Conservation (phyloP, 140 eudicot species). For the Bidens hawaiensis region DNA sequence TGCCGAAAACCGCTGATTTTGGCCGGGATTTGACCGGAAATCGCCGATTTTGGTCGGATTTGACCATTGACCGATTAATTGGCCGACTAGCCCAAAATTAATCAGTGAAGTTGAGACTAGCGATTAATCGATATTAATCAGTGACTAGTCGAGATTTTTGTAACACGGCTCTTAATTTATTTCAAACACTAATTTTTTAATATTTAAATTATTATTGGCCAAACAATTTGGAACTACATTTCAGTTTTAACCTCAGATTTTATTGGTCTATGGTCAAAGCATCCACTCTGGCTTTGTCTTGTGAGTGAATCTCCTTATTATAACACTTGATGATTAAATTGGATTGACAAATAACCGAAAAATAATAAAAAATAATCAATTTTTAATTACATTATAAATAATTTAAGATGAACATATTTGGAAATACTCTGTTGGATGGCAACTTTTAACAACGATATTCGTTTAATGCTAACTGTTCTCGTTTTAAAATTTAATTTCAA, state of each 20-base stretch:
- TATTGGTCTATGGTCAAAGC: slow-evolving; percentile 21
- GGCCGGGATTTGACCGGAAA: too few species aligned
- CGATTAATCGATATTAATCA: too few species aligned
- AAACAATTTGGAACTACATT: neutral
- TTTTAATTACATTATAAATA: neutral
- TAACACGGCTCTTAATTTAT: too few species aligned
- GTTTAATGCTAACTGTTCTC: slow-evolving; percentile 17
- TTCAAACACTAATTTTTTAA: too few species aligned
- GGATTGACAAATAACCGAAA: neutral
- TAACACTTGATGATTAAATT: slow-evolving; percentile 4
- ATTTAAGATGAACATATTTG: neutral
- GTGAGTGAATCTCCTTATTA: slow-evolving; percentile 20
- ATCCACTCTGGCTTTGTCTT: slow-evolving; percentile 22
- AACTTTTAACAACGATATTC: slow-evolving; percentile 32
- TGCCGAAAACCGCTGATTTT: too few species aligned
- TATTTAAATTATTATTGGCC: too few species aligned
- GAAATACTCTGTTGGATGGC: slow-evolving; percentile 25
- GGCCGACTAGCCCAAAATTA: too few species aligned
- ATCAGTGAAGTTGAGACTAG: too few species aligned
- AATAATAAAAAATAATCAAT: neutral
- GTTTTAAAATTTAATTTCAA: neutral
- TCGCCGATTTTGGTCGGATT: too few species aligned
- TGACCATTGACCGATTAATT: too few species aligned
- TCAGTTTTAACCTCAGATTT: neutral
- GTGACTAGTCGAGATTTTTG: too few species aligned